Base-by-base conservation (phyloP, 2,329 filamentous ascomycete genomes). In the Epichloe festucae region DNA sequence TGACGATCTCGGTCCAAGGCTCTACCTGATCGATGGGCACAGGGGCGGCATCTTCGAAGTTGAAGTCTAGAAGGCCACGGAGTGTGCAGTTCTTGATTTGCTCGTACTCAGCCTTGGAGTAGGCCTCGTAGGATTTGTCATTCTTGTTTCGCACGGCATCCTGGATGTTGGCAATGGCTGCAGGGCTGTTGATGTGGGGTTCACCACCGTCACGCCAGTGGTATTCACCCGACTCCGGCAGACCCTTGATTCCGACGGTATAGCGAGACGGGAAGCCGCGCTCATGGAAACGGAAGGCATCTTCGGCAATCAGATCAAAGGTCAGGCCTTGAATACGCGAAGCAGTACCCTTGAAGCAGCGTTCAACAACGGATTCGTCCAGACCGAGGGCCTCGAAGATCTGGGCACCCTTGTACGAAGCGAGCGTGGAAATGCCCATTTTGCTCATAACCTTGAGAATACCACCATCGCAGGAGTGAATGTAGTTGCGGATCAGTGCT, bases 391-490 rank as follows among this genome's bases (percentile, higher is more conserved):
- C 89, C 67, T 97, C 91, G 60, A 96, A 97, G 57, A 97, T 97
- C 73, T 97, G 91, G 52, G 91, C 91, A 64, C 91, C 91, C 76
- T 97, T 97, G 76, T 97, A 97, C 59, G 86, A 91, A 63, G 91
- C 89, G 45, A 97, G 76, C 35, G 91, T 97, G 6, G 91, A 96
- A 57, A 97, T 97, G 73, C 91, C 91, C 91, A 97, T 97, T 77
- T 97, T 97, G 68, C 86, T 93, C 91, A 97, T 97, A 67, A 97
- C 91, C 71, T 97, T 97, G 57, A 97, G 76, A 57, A 97, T 95
- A 73, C 91, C 91, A 63, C 91, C 91, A 60, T 96, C 90, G 62
- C 87, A 91, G 56, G 91, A 96, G 69, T 94, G 87, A 73, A 94
- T 95, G 78, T 96, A 97, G 74, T 97, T 97, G 62, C 85, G 82